Conservation (phyloP, 1,284 basidiomycete species). For the Coriolopsis trogii region DNA sequence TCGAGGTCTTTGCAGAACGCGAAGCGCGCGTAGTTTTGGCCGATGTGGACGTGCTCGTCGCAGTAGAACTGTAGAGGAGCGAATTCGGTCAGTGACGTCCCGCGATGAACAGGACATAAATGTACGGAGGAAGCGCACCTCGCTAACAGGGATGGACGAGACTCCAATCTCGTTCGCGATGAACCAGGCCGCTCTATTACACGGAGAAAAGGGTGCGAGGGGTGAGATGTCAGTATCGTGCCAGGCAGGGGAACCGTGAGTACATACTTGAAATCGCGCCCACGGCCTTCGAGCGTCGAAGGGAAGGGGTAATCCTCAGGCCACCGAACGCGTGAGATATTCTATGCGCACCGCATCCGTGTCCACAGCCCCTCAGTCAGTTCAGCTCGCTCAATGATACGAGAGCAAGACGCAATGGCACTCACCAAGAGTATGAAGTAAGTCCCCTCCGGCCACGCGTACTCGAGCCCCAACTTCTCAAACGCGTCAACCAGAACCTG, state of each 20-base stretch:
- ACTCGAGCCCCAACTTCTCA: constrained; percentile 83
- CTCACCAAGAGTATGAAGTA: constrained; percentile 87
- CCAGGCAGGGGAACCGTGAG: constrained; percentile 2
- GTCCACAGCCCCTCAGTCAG: too few relatives aligned
- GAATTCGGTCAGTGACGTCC: too few relatives aligned
- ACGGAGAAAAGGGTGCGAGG: too few relatives aligned
- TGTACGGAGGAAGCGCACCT: not conserved
- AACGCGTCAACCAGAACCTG: constrained; percentile 75
- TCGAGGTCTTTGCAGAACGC: constrained; percentile 92
- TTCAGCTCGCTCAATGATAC: too few relatives aligned
- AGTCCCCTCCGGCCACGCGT: constrained; percentile 84
- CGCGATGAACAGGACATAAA: not conserved
- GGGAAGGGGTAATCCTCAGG: constrained; percentile 87
- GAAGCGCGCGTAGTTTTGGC: constrained; percentile 85
- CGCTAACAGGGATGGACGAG: constrained; percentile 64
- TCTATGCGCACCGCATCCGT: too few relatives aligned
- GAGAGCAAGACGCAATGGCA: constrained; percentile 2
- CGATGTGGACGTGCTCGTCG: constrained; percentile 79
- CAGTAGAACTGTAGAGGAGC: constrained; percentile 75
- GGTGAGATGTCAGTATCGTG: too few relatives aligned
- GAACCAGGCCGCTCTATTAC: constrained; percentile 81
- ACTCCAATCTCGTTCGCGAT: constrained; percentile 87
- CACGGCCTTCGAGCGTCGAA: constrained; percentile 71
- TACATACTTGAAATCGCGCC: constrained; percentile 82
- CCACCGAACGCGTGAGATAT: constrained; percentile 77